phyloP scores from a whole-genome alignment of 2,329 filamentous ascomycete species.

The Epichloe sp. region DNA sequence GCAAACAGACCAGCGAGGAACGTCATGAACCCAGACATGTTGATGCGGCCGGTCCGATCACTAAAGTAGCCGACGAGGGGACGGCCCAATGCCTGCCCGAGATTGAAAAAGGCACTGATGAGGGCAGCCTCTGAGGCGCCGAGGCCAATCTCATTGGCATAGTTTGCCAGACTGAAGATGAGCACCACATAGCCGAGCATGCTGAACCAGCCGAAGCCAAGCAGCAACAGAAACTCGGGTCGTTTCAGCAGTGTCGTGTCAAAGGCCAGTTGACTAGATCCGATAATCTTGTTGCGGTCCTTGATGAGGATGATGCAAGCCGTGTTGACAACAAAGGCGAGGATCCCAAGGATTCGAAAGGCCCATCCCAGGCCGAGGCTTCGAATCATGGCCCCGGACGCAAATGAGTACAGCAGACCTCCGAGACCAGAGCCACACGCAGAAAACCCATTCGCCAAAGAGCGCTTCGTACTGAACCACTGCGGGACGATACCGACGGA shows the following conservation, averaged over 20 bases:
- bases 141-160: slow-evolving; percentile 55
- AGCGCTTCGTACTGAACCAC: slow-evolving; percentile 58
- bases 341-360: slow-evolving; percentile 50
- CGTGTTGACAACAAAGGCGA: slow-evolving; percentile 51
- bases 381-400: slow-evolving; percentile 54
- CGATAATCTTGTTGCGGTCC: slow-evolving; percentile 60
- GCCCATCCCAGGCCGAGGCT: slow-evolving; percentile 53
- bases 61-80: slow-evolving; percentile 61
- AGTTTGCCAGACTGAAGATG: slow-evolving; percentile 65
- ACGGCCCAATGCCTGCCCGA: slow-evolving; percentile 53
- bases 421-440: slow-evolving; percentile 62
- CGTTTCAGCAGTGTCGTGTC: slow-evolving; percentile 48
- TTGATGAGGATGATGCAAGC: slow-evolving; percentile 49
- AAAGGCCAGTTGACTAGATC: slow-evolving; percentile 54
- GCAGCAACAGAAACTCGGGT: slow-evolving; percentile 48
- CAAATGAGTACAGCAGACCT: slow-evolving; percentile 57
- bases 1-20: slow-evolving; percentile 50
- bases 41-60: slow-evolving; percentile 57
- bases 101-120: slow-evolving; percentile 56
- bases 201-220: slow-evolving; percentile 56
- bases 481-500: slow-evolving; percentile 56
- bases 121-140: slow-evolving; percentile 53
- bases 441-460: slow-evolving; percentile 55
- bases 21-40: slow-evolving; percentile 55
- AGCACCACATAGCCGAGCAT: slow-evolving; percentile 64